These are phyloP conservation scores for Lentinula guzmanii DNA, from an alignment of 768 basidiomycete genomes.

Conservation along the genomic window DNA sequence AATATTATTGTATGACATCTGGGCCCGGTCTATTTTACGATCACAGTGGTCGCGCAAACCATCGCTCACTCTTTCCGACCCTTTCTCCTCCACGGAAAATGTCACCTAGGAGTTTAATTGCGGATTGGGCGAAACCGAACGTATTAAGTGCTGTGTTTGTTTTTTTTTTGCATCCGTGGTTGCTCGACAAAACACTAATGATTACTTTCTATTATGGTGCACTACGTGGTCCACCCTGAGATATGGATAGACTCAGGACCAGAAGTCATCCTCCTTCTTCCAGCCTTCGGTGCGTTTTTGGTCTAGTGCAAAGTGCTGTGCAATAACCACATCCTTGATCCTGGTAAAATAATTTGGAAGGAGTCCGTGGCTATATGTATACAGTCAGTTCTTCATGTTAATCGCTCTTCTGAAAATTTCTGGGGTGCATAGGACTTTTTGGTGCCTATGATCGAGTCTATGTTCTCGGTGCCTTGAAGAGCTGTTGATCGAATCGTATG, in stretches of 20 bases:
- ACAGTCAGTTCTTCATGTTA: neutral
- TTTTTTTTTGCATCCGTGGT: conserved; percentile 1
- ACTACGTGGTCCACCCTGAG: neutral
- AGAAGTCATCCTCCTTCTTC: neutral
- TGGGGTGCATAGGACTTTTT: neutral
- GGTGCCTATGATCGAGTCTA: neutral
- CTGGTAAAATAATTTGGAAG: neutral
- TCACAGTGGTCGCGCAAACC: neutral
- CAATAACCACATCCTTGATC: neutral
- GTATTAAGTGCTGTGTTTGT: neutral
- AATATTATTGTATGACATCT: neutral
- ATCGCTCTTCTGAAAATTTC: neutral
- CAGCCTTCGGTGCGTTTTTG: neutral
- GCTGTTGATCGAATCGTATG: neutral
- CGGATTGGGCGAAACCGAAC: neutral
- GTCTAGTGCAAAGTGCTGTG: neutral
- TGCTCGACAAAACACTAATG: conserved; percentile 2
- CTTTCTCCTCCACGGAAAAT: conserved; percentile 4
- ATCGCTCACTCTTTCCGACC: neutral
- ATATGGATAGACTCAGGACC: neutral
- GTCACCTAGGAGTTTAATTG: neutral
- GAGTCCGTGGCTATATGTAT: neutral
- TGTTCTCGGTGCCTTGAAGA: too few relatives aligned
- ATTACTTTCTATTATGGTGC: neutral
- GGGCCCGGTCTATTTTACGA: neutral